phyloP scores from a whole-genome alignment of 768 basidiomycete genomes.

The Auricularia sp. region DNA sequence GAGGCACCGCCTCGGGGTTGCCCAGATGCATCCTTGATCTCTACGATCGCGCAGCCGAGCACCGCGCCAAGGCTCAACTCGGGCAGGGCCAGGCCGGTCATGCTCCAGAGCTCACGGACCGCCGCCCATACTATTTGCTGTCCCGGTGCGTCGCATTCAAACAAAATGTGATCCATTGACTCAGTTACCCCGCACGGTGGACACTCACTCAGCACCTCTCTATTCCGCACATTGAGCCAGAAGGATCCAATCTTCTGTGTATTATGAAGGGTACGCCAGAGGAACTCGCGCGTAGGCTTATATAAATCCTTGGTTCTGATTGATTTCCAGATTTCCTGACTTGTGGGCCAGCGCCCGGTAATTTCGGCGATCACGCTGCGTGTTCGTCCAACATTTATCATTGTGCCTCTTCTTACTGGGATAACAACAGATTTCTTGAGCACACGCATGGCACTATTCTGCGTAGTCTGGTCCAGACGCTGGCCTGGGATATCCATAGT shows the following conservation, averaged over 20 bases:
- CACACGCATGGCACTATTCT: not conserved
- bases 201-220: not conserved
- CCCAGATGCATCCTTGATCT: not conserved
- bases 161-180: conserved; percentile 14
- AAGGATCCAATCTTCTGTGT: not conserved
- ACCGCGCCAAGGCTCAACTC: not conserved
- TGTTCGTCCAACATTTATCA: not conserved
- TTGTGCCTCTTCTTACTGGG: not conserved
- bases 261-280: not conserved
- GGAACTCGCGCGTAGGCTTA: not conserved
- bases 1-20: not conserved
- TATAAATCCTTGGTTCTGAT: not conserved
- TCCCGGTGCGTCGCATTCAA: conserved; percentile 22
- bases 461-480: not conserved
- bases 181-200: not conserved
- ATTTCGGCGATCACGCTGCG: not conserved
- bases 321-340: not conserved
- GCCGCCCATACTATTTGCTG: not conserved
- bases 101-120: not conserved
- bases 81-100: not conserved
- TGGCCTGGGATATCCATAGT: too few species aligned
- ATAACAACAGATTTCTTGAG: not conserved
- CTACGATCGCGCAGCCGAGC: not conserved
- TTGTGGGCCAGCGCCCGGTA: not conserved
- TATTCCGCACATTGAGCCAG: not conserved